Conservation (phyloP, 306 rosid genomes). For the Nissolia schottii region DNA sequence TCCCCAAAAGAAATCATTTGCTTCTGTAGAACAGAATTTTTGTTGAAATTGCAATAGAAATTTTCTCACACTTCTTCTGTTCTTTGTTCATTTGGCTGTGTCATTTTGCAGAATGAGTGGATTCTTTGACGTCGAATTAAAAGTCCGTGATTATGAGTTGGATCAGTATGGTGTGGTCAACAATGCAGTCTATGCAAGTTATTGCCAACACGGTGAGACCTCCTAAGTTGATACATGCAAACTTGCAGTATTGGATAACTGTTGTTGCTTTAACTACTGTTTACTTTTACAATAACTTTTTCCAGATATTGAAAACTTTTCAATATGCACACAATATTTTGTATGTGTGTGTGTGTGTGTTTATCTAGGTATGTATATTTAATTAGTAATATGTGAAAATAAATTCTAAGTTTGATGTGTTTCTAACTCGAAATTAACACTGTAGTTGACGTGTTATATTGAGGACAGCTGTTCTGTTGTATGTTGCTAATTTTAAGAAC, state of each 20-base stretch:
- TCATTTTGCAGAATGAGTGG: conserved; percentile 60
- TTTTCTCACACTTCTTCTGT: background rate
- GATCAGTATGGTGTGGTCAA: conserved; percentile 95
- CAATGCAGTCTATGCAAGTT: conserved; percentile 88
- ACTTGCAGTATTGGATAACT: background rate
- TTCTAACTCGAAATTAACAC: background rate
- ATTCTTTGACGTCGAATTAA: conserved; percentile 60
- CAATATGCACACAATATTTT: background rate
- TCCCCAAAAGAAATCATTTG: background rate
- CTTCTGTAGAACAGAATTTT: background rate
- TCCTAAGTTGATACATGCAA: background rate
- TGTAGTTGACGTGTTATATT: too few species aligned
- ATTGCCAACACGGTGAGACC: conserved; percentile 82
- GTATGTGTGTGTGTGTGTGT: background rate
- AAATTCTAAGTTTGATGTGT: background rate
- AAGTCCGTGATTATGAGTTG: conserved; percentile 88
- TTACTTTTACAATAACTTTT: background rate
- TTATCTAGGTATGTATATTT: too few species aligned
- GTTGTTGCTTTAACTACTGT: background rate
- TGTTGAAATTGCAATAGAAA: background rate
- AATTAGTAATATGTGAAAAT: background rate
- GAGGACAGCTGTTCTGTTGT: background rate
- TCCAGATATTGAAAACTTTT: background rate
- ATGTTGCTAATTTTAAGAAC: too few species aligned
- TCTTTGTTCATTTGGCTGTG: background rate